phyloP scores from a whole-genome alignment of 2,329 filamentous ascomycete species.

The Beauveria asiatica region DNA sequence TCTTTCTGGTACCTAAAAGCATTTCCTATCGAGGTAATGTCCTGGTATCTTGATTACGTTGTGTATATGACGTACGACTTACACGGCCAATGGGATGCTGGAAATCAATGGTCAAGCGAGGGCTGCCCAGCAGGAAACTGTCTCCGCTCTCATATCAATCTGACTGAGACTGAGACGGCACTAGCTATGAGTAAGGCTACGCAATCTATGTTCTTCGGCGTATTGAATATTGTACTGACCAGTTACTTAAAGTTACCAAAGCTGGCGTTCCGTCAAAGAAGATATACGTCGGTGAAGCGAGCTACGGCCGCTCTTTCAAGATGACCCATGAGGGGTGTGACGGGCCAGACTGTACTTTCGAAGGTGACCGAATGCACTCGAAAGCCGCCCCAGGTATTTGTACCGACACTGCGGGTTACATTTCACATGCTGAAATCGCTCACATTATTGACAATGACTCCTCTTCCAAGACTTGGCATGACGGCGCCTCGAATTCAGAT shows the following conservation, averaged over 20 bases:
- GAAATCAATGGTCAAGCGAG: slow-evolving; percentile 19
- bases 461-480: slow-evolving; percentile 2
- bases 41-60: slow-evolving; percentile 21
- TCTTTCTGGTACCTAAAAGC: slow-evolving; percentile 30
- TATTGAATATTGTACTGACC: neutral
- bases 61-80: slow-evolving; percentile 27
- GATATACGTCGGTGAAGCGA: slow-evolving; percentile 22
- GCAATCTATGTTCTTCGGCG: neutral
- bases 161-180: slow-evolving; percentile 23
- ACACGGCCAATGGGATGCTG: slow-evolving; percentile 22
- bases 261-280: slow-evolving; percentile 15
- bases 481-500: neutral
- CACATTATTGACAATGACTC: slow-evolving; percentile 17
- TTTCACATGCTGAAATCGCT: slow-evolving; percentile 23
- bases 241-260: neutral
- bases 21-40: slow-evolving; percentile 27
- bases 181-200: slow-evolving; percentile 13
- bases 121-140: slow-evolving; percentile 25
- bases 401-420: slow-evolving; percentile 22
- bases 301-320: slow-evolving; percentile 24
- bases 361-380: slow-evolving; percentile 15
- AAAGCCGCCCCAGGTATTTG: slow-evolving; percentile 18
- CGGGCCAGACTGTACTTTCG: slow-evolving; percentile 16
- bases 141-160: slow-evolving; percentile 27
- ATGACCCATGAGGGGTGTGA: slow-evolving; percentile 18